These are phyloP conservation scores for Xylaria palmicola DNA, from an alignment of 495 filamentous ascomycete genomes.

Conservation along the genomic window DNA sequence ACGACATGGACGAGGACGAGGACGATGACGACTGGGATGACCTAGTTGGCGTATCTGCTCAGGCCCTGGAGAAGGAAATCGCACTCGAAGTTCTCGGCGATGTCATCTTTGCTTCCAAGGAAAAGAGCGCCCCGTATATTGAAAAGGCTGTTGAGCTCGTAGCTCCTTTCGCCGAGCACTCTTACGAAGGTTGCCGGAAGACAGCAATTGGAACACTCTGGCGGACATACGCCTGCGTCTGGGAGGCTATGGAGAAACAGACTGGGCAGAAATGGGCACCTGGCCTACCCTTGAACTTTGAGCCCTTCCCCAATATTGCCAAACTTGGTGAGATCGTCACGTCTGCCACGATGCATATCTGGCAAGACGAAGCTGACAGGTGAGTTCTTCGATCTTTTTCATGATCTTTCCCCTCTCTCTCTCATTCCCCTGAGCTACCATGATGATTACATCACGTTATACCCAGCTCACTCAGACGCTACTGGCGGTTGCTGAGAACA, in stretches of 20 bases:
- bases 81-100: conserved; percentile 93
- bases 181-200: conserved; percentile 91
- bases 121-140: conserved; percentile 58
- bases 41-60: conserved; percentile 69
- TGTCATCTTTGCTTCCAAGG: conserved; percentile 80
- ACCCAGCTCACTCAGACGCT: conserved; percentile 99
- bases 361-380: conserved; percentile 90
- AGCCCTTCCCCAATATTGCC: conserved; percentile 71
- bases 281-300: conserved; percentile 77
- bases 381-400: conserved; percentile 46
- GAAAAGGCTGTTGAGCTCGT: conserved; percentile 85
- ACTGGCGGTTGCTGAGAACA: conserved; percentile 84
- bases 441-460: conserved; percentile 92
- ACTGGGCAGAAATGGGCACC: conserved; percentile 81
- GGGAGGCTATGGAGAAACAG: conserved; percentile 77
- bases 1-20: conserved; percentile 59
- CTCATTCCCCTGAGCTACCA: conserved; percentile 35
- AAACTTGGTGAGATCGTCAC: conserved; percentile 88
- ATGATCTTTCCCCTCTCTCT: conserved; percentile 11
- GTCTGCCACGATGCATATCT: conserved; percentile 78
- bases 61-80: conserved; percentile 96
- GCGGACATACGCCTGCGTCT: conserved; percentile 90
- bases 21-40: conserved; percentile 86
- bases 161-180: conserved; percentile 76
- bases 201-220: conserved; percentile 85